Conservation (phyloP, 176 grass and related monocot genomes). For the Musa schizocarpa region DNA sequence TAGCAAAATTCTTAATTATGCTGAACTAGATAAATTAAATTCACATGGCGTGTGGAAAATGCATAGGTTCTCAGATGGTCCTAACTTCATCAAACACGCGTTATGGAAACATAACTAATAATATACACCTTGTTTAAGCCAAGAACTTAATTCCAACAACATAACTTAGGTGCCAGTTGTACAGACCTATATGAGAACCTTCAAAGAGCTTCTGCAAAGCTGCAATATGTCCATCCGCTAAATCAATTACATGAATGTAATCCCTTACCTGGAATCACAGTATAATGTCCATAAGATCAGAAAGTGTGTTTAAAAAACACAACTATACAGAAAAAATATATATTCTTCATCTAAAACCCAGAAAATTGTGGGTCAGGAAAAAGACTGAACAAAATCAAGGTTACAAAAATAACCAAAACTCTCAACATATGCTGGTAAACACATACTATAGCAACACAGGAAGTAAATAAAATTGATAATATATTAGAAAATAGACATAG, state of each 20-base stretch:
- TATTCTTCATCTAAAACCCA: no score
- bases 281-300: not conserved
- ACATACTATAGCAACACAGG: not conserved
- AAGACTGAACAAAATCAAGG: no score
- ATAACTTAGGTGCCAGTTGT: not conserved
- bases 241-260: constrained; percentile 86
- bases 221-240: constrained; percentile 80
- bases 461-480: no score
- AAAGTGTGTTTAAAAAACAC: no score
- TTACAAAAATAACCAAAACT: not conserved
- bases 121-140: not conserved
- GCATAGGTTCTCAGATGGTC: not conserved
- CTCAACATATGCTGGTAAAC: not conserved
- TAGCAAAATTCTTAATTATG: no score
- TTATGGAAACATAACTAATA: not conserved
- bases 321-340: no score
- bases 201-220: constrained; percentile 84
- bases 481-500: no score
- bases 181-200: constrained; percentile 44
- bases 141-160: not conserved
- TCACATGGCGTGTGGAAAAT: no score
- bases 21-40: no score
- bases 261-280: constrained; percentile 49
- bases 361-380: no score
- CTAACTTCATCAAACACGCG: not conserved